Evolutionary conservation across 73 alveolate genomes (phyloP).

Genomic region (Paramecium octaurelia): DNA sequence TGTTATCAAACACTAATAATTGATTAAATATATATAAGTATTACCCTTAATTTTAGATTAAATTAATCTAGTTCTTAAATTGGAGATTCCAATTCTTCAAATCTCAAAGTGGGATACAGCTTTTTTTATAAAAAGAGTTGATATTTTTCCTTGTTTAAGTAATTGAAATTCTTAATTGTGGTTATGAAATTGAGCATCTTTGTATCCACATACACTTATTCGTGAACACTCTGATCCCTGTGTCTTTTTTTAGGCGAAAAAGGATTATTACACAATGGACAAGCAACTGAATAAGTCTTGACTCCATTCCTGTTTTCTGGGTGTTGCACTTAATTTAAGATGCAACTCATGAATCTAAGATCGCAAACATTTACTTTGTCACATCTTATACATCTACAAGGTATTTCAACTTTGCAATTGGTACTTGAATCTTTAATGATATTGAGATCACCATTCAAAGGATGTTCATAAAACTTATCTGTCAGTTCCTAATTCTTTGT

Average conservation of each 20-base stretch:
- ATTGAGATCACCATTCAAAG: not conserved
- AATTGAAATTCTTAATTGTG: not conserved
- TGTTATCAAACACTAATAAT: not conserved
- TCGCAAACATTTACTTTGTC: not conserved
- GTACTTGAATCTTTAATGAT: not conserved
- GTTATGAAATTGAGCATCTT: not conserved
- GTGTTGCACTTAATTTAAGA: not conserved
- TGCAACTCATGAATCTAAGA: constrained; percentile 15
- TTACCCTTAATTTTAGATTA: not conserved
- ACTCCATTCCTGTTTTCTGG: constrained; percentile 16
- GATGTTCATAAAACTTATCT: not conserved
- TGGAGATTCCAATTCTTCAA: constrained; percentile 29
- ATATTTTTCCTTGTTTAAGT: not conserved
- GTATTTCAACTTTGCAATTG: not conserved
- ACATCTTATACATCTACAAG: constrained; percentile 40
- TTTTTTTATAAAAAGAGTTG: not conserved
- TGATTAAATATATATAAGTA: not conserved
- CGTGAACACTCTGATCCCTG: not conserved
- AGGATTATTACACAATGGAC: constrained; percentile 16
- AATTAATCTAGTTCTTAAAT: not conserved
- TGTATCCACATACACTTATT: constrained; percentile 35
- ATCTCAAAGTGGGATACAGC: not conserved
- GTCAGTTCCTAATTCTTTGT: not conserved
- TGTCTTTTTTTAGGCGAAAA: not conserved
- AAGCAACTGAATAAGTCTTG: not conserved